Base-by-base conservation (phyloP, 169 alveolate species). In the Eimeria sp. region DNA sequence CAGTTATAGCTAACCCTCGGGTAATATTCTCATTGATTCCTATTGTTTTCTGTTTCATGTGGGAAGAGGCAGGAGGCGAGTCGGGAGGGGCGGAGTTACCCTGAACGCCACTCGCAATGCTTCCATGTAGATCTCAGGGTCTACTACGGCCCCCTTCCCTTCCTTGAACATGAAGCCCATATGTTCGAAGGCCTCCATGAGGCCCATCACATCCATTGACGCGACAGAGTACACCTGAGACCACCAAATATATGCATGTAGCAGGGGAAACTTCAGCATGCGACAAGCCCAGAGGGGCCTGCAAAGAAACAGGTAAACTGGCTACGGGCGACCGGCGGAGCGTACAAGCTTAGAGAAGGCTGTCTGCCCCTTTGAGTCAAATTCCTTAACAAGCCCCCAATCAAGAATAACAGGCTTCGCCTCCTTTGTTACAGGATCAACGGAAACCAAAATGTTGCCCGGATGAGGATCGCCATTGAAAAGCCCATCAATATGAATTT, bases 391-490 rank as follows among this genome's bases (percentile, higher is more conserved):
- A 30, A 97, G 95, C 40, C 99, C 99, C 99, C 99, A 98, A 83
- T 98, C 99, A 52, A 98, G 95, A 23, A 98, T 90, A 60, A 97
- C 98, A 16, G 99, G 98, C 62, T 80, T 90, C 43, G 96, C 93
- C 66, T 80, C 94, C 30, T 77, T 95, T 49, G 93, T 95, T 25
- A 18, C 52, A 43, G 95, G 64, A 43, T 97, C 95, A 43, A 97
- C 83, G 87, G 97, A 97, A 37, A 98, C 99, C 72, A 97, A 97
- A n/a, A 98, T 95, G 97, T 98, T 98, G 4, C 99, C 99, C 27
- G 99, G 99, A 77, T 98, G 99, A 14, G 99, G 99, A 87, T 98
- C 99, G 3, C 97, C 96, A 89, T 96, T 91, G 95, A 96, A 93
- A 3, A 96, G 91, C 56, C 97, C 97, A 46, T 97, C 96, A 60